A percentile compares a stretch with the other conserved stretches of the same genome.
Conservation (phyloP, 352 stramenopile genomes). For the Pythium monospermum region DNA sequence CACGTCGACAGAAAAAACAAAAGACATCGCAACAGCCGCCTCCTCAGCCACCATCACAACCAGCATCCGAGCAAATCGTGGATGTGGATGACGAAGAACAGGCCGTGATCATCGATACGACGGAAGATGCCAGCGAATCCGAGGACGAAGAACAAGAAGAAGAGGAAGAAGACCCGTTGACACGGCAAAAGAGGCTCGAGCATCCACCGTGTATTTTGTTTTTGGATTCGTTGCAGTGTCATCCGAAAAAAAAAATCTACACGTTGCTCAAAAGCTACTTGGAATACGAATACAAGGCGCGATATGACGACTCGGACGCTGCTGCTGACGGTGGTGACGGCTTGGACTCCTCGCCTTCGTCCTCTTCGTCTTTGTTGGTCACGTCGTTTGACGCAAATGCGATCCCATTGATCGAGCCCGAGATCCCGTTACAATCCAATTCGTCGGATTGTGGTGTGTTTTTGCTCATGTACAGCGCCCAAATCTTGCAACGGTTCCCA, state of each 20-base stretch:
- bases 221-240: constrained; percentile 93
- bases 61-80: constrained; percentile 32
- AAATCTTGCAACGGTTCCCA: constrained; percentile 60
- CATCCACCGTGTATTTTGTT: constrained; percentile 87
- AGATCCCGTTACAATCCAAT: constrained; percentile 92
- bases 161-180: constrained; percentile 45
- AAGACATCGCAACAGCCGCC: not conserved
- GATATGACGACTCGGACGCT: constrained; percentile 10
- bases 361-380: not conserved
- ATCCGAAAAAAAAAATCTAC: constrained; percentile 87
- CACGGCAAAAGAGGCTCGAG: constrained; percentile 27
- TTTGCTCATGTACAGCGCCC: constrained; percentile 70
- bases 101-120: constrained; percentile 15
- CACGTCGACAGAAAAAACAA: not conserved
- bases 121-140: constrained; percentile 23
- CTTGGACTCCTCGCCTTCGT: no score
- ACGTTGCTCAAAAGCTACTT: constrained; percentile 84
- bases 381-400: constrained; percentile 14
- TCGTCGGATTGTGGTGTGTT: constrained; percentile 91
- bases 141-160: no score
- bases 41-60: not conserved
- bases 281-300: constrained; percentile 65
- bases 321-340: no score
- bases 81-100: constrained; percentile 17
- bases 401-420: constrained; percentile 20